Base-by-base conservation (phyloP, 1,284 basidiomycete species). In the Apiotrichum gamsii region DNA sequence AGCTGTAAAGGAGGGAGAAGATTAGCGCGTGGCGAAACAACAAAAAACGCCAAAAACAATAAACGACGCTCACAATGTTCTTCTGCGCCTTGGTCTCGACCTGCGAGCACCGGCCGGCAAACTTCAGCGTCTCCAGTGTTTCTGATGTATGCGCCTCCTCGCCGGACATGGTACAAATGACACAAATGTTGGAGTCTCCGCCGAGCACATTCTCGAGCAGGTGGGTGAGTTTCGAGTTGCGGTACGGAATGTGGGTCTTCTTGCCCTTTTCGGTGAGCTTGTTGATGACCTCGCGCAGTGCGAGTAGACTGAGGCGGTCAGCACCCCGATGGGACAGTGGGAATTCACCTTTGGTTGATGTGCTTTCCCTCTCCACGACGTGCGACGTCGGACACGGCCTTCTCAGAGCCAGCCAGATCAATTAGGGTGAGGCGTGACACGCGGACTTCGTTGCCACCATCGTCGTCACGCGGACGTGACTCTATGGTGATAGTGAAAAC, bases 401-500 rank as follows among this genome's bases (percentile, higher is more conserved):
- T 75, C 52, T 80, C 79, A 13, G 74, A 76, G 4, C 79, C 79
- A 3, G 79, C 79, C 8, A 80, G 60, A 61, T 80, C 79, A 30
- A 54, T 54, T 10, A 54, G 49, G 0, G 49, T 51, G 16, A 73
- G 46, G 39, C 62, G 61, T 23, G 69, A 74, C 40, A 60, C 60
- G 43, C 73, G 61, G 41, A 69, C 61, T 48, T 65, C 70, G 35
- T 61, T 60, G 28, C 64, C 63, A 2, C 56, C 57, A 32, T 57
- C 56, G 5, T 60, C 59, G 39, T 65, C 62, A 13, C 67, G 54
- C 8, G 64, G 65, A 18, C 64, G 56, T 1, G 68, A 70, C 48
- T 70, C 68, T 32, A 70, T 69, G 18, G 75, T 75, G 42, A 80
- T 74, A 9, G 76, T 75, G 58, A 80, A 78, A 11, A 78, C 76